Evolutionary conservation across 805 yeast species (phyloP).

Genomic region (Wickerhamiella domercqiae): DNA sequence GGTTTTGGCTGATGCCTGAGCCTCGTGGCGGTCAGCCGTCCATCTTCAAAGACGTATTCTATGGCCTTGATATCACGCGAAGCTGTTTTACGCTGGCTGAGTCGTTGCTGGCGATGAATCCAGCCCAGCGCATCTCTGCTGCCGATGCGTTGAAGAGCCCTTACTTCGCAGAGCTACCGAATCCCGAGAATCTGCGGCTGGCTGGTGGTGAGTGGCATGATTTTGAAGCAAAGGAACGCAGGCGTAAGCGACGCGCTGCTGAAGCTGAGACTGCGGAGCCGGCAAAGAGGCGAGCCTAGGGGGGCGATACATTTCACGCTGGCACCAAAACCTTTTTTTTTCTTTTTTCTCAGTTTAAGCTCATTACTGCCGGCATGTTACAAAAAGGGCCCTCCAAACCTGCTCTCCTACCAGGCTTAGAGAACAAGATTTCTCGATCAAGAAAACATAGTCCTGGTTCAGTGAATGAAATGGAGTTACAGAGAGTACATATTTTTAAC

Average conservation of each 20-base stretch:
- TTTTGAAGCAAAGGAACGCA: slow-evolving; percentile 75
- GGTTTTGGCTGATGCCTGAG: slow-evolving; percentile 62
- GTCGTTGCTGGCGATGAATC: slow-evolving; percentile 52
- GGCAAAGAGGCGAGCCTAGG: no score
- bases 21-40: slow-evolving; percentile 34
- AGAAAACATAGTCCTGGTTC: no score
- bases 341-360: no score
- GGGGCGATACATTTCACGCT: no score
- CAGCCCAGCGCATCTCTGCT: slow-evolving; percentile 51
- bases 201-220: slow-evolving; percentile 88
- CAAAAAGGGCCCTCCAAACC: no score
- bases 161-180: slow-evolving; percentile 60
- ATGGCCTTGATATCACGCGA: slow-evolving; percentile 27
- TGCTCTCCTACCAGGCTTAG: no score
- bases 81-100: slow-evolving; percentile 46
- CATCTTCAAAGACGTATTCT: slow-evolving; percentile 30
- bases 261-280: background rate
- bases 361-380: no score
- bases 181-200: slow-evolving; percentile 44
- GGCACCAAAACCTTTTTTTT: no score
- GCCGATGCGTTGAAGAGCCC: slow-evolving; percentile 49
- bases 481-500: no score
- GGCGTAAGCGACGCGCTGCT: slow-evolving; percentile 16
- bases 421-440: no score
- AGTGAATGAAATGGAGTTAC: no score